These are phyloP conservation scores for Lippia alba DNA, from an alignment of 305 asterid species.

Conservation along the genomic window DNA sequence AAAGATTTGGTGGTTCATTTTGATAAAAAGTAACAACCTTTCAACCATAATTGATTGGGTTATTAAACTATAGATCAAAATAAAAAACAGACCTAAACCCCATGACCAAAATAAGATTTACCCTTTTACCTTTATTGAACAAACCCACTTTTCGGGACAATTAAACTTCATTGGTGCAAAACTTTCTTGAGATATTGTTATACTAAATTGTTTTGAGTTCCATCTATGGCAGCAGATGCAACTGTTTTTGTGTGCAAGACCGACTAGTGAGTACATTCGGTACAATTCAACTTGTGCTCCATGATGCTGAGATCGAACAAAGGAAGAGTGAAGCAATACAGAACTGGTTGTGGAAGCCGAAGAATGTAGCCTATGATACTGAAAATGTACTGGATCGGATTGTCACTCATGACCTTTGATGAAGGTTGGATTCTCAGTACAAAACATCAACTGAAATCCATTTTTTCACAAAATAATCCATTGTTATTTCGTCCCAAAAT, in stretches of 20 bases:
- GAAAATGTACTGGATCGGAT: constrained; percentile 45
- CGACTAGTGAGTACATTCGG: constrained; percentile 8
- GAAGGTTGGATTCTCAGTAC: constrained; percentile 10
- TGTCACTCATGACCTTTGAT: constrained; percentile 28
- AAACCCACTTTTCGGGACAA: too few relatives aligned
- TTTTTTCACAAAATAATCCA: neutral
- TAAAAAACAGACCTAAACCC: too few relatives aligned
- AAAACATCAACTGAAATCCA: neutral
- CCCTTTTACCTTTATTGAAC: too few relatives aligned
- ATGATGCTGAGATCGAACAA: constrained; percentile 38
- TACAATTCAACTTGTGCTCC: constrained; percentile 30
- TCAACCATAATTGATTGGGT: too few relatives aligned
- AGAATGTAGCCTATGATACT: constrained; percentile 41
- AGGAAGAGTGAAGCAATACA: constrained; percentile 22
- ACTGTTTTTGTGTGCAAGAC: constrained; percentile 19
- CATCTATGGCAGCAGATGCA: constrained; percentile 27
- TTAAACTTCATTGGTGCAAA: too few relatives aligned
- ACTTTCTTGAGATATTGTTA: too few relatives aligned
- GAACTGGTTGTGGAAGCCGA: constrained; percentile 45
- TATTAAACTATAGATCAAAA: too few relatives aligned
- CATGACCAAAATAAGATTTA: too few relatives aligned
- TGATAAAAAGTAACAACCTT: too few relatives aligned
- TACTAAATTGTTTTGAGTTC: neutral
- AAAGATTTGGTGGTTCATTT: too few relatives aligned
- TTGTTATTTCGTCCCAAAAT: neutral